Base-by-base conservation (phyloP, 441 rosid genomes). In the Melastoma candidum region DNA sequence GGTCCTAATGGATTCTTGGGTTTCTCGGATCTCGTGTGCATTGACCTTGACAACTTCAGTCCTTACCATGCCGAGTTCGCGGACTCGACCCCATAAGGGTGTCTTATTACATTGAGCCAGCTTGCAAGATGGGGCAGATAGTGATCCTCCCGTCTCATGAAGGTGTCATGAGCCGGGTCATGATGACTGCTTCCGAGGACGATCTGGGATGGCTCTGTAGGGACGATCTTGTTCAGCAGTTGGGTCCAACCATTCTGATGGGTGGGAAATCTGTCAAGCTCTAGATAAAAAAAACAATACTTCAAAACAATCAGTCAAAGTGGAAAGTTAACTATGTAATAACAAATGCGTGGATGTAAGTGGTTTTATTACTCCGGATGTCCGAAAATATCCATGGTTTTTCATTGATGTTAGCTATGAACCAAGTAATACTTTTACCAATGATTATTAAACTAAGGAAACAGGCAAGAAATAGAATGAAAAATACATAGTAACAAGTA, bases 121-220 rank as follows among this genome's bases (percentile, higher is more conserved):
- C 57, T 11, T 61, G 57, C 4, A 75, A 73, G 51, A 27, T 57
- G 39, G 89, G 82, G 11, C 85, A 67, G 12, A 69, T 80, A 51
- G 45, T 76, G 63, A 60, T 84, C 65, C 70, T 81, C 6, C 85
- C 78, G 0, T 32, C 82, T 11, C 60, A 64, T 10, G 84, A 76
- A 10, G 76, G 74, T 26, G 63, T 67, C 10, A 51, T 51, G 73
- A 72, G 85, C 60, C 72, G 83, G 59, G 65, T 72, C 57, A 84
- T 72, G 12, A 74, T 75, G 17, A 81, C 76, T 11, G 71, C 84
- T 8, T 70, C 84, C 22, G 64, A 52, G 17, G 76, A 63, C 22
- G 81, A 78, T 63, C 60, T 65, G 58, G 67, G 27, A 10, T 74
- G 43, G 44, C 62, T 84, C 4, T 27, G 71, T 24, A 62, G 70